Base-by-base conservation (phyloP, 768 basidiomycete species). In the Podaxis sp. region DNA sequence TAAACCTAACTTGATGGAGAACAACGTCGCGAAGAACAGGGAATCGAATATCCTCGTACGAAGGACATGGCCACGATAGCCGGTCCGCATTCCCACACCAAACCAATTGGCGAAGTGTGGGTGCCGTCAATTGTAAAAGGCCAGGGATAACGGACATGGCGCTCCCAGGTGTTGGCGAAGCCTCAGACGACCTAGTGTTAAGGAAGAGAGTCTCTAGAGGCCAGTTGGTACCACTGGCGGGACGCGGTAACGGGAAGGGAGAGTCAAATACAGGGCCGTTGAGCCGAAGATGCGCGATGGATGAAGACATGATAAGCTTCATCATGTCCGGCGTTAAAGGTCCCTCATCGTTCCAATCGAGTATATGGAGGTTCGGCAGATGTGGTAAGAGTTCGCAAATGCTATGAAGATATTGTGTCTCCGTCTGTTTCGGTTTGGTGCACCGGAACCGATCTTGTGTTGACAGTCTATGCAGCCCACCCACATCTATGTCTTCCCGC, bases 341-440 rank as follows among this genome's bases (percentile, higher is more conserved):
- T 3, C 55, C 52, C 9, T 66, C 64, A 15, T 63, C 61, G 41
- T 66, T 63, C 73, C 71, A 74, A 37, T 73, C 65, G 17, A 75
- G 52, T 4, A 71, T 65, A 33, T 70, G 65, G n/a, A 75, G 65
- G 58, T 75, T 74, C 7, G 66, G 61, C 24, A 73, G 57, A 8
- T 65, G 59, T 11, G 61, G 47, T 24, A 73, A 49, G n/a, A 66
- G 41, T 7, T 61, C 25, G 24, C 54, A 66, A n/a, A 68, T 58
- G 29, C 46, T 51, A 6, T 17, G 61, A 46, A 63, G 41, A 38
- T 64, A 65, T 24, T 49, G 17, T 27, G 55, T 46, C 12, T 55
- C 46, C 3, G 29, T n/a, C n/a, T 27, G 61, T 8, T 50, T 55
- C 25, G 53, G 46, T 19, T 37, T 19, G 36, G 40, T 51, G 29